Evolutionary conservation across 805 yeast species (phyloP).

Genomic region (Kluyveromyces aestuarii): DNA sequence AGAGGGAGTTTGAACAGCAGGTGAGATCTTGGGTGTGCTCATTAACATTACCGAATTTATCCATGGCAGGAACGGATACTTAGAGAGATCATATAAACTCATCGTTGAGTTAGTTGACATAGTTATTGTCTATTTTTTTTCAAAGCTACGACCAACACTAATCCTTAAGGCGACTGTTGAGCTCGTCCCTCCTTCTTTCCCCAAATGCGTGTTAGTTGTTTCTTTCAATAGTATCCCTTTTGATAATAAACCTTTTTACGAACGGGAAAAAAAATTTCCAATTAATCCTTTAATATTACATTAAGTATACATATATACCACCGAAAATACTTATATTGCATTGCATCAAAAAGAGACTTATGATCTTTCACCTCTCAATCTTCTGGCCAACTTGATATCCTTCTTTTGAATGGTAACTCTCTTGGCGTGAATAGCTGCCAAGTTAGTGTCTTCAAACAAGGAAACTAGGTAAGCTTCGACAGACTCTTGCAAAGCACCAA

Average conservation of each 20-base stretch:
- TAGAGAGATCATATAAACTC: constrained; percentile 20
- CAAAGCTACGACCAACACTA: neutral
- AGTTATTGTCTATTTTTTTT: neutral
- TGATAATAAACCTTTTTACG: neutral
- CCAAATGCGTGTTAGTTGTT: no score
- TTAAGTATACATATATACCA: neutral
- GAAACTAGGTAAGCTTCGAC: constrained; percentile 97
- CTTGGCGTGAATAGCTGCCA: constrained; percentile 98
- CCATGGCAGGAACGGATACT: constrained; percentile 43
- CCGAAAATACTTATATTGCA: neutral
- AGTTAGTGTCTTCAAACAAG: constrained; percentile 93
- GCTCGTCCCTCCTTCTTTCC: no score
- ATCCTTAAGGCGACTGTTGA: no score
- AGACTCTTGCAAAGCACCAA: constrained; percentile 96
- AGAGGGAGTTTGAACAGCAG: constrained; percentile 15
- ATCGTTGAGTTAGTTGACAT: neutral
- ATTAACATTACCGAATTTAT: constrained; percentile 31
- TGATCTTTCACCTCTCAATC: constrained; percentile 95
- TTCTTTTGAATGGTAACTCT: constrained; percentile 98
- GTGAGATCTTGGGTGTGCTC: constrained; percentile 31
- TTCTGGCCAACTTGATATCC: constrained; percentile 95
- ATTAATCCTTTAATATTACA: neutral
- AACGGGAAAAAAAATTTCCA: neutral
- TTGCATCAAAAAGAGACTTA: constrained; percentile 14
- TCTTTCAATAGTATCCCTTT: neutral